Base-by-base conservation (phyloP, 495 filamentous ascomycete species). In the Echria macrotheca region DNA sequence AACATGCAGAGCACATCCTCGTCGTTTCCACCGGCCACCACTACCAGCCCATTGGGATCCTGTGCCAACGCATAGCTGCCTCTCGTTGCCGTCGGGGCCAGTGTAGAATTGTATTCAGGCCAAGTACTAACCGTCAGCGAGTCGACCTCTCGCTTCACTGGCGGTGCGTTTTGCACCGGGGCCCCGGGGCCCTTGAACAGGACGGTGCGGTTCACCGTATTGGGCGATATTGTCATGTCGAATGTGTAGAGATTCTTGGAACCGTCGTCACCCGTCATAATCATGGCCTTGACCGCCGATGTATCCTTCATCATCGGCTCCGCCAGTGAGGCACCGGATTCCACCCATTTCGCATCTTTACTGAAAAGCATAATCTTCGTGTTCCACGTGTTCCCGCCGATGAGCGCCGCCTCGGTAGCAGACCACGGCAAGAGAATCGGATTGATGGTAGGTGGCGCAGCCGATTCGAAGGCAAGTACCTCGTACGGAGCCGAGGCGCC, bases 171-270 rank as follows among this genome's bases (percentile, higher is more conserved):
- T 6, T 18, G 69, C 66, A 68, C 71, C 55, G 55, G 82, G 51
- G 49, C 69, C 61, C 54, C 82, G 53, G 63, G 49, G 5, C 55
- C 65, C 46, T 60, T 64, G 19, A 71, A 52, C 11, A 95, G 57
- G 6, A 83, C 76, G 4, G 80, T 74, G 43, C 83, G 80, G 15
- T 78, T 77, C 35, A 96, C 86, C 7, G 70, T 60, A 61, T 95
- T 93, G n/a, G 94, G 91, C 2, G 80, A 82, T 9, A 71, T 71
- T 10, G 70, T 77, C 75, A 91, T 79, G 59, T 96, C 81, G 61
- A 90, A 97, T 1, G 79, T 78, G 53, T 90, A 79, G 10, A 97
- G 70, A n/a, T 88, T 73, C 61, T 89, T 93, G 65, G 85, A 89
- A 4, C 82, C 87, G 59, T 95, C 86, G 32, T 82, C 78, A 6